Percentiles rank a stretch among this genome's conserved stretches.
Evolutionary conservation across 1,139 yeast species (phyloP).

Genomic region (Scheffersomyces stambukii): DNA sequence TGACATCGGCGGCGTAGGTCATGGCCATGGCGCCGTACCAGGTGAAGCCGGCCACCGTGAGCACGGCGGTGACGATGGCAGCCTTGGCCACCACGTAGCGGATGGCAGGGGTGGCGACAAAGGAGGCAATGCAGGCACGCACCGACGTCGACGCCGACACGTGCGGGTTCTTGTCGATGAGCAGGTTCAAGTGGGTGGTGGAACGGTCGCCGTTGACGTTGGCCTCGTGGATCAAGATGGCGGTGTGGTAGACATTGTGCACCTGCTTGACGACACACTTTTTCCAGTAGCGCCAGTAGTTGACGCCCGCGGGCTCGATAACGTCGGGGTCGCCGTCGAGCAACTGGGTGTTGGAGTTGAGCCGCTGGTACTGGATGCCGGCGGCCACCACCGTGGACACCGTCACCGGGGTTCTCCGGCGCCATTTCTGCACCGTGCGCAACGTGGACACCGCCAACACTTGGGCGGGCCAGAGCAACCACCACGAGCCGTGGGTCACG

Average conservation of each 20-base stretch:
- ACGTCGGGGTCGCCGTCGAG: conserved; percentile 18
- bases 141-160: conserved; percentile 38
- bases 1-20: conserved; percentile 81
- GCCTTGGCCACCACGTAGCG: conserved; percentile 43
- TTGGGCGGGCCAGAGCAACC: conserved; percentile 70
- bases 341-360: conserved; percentile 25
- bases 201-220: conserved; percentile 34
- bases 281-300: conserved; percentile 31
- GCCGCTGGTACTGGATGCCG: conserved; percentile 23
- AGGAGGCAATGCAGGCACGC: conserved; percentile 30
- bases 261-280: conserved; percentile 44
- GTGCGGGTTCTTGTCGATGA: conserved; percentile 39
- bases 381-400: conserved; percentile 2
- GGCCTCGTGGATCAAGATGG: conserved; percentile 44
- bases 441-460: conserved; percentile 43
- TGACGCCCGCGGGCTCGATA: conserved; percentile 14
- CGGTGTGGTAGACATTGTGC: conserved; percentile 48
- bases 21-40: conserved; percentile 85
- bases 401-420: conserved; percentile 6
- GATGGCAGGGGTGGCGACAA: conserved; percentile 43
- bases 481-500: conserved; percentile 80
- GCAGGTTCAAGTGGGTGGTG: conserved; percentile 30
- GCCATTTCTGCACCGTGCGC: conserved; percentile 34
- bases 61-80: conserved; percentile 47
- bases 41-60: conserved; percentile 74